These are phyloP conservation scores for Rhododendron simsii DNA, from an alignment of 148 eudicot species.

Conservation along the genomic window DNA sequence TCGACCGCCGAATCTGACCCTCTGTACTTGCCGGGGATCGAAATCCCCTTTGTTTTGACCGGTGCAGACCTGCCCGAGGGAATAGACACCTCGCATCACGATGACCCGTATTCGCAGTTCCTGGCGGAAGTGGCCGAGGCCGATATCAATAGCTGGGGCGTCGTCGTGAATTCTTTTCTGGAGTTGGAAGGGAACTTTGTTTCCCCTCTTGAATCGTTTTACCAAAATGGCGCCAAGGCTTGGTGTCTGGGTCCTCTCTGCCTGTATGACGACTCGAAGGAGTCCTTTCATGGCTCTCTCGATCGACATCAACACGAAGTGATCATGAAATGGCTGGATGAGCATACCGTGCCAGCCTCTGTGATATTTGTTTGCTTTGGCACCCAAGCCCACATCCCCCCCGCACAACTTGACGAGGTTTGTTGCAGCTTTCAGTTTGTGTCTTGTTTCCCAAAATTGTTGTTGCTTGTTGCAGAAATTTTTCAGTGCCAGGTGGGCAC, in stretches of 20 bases:
- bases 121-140: conserved; percentile 6
- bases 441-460: no score
- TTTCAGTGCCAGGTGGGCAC: no score
- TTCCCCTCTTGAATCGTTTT: conserved; percentile 12
- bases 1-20: background rate
- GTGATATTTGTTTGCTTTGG: conserved; percentile 30
- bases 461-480: background rate
- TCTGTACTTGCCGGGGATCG: conserved; percentile 11
- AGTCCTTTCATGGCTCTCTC: background rate
- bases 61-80: conserved; percentile 17
- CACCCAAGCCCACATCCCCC: conserved; percentile 24
- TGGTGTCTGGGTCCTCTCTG: conserved; percentile 37
- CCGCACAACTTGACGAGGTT: conserved; percentile 25
- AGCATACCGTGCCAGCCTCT: background rate
- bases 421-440: background rate
- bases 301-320: background rate
- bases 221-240: conserved; percentile 10
- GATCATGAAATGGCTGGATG: conserved; percentile 19
- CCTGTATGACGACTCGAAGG: background rate
- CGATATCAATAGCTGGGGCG: conserved; percentile 22
- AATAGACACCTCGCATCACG: background rate
- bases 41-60: conserved; percentile 20
- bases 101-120: conserved; percentile 6
- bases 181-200: conserved; percentile 24
- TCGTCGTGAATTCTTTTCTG: conserved; percentile 16